These are phyloP conservation scores for Xylaria intraflava DNA, from an alignment of 495 filamentous ascomycete species.

Conservation along the genomic window DNA sequence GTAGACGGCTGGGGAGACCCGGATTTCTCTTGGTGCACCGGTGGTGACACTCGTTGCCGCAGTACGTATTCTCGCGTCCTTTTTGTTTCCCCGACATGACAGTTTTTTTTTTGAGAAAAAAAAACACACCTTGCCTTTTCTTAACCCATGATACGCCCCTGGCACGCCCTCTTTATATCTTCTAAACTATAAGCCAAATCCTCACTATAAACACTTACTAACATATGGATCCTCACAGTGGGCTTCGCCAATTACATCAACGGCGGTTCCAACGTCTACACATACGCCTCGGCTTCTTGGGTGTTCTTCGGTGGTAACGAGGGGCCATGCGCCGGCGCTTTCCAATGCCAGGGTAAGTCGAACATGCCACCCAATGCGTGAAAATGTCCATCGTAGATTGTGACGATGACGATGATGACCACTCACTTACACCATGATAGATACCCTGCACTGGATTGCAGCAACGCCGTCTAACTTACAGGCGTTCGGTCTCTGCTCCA, in stretches of 20 bases:
- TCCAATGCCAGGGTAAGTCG: constrained; percentile 28
- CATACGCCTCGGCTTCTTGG: constrained; percentile 59
- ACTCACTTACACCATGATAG: constrained; percentile 8
- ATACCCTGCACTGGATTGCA: constrained; percentile 32
- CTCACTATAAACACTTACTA: background rate
- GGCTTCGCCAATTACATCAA: constrained; percentile 54
- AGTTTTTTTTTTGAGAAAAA: no score
- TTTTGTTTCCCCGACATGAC: constrained; percentile 27
- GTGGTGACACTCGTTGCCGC: constrained; percentile 36
- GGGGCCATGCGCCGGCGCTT: constrained; percentile 22
- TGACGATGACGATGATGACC: constrained; percentile 5
- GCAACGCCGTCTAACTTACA: constrained; percentile 29
- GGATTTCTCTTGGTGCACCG: constrained; percentile 42
- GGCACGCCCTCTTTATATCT: no score
- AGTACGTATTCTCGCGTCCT: background rate
- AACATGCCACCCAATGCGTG: background rate
- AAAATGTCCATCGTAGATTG: no score
- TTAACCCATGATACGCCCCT: no score
- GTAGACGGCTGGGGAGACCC: constrained; percentile 45
- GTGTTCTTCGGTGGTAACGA: constrained; percentile 57
- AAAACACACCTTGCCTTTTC: no score
- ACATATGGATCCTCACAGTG: constrained; percentile 20
- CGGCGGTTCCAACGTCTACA: constrained; percentile 48
- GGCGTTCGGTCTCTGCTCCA: constrained; percentile 36
- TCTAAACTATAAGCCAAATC: no score